A percentile compares a stretch with the other conserved stretches of the same genome.
phyloP scores from a whole-genome alignment of 176 grass and related monocot species.

The Elymus sibiricus region DNA sequence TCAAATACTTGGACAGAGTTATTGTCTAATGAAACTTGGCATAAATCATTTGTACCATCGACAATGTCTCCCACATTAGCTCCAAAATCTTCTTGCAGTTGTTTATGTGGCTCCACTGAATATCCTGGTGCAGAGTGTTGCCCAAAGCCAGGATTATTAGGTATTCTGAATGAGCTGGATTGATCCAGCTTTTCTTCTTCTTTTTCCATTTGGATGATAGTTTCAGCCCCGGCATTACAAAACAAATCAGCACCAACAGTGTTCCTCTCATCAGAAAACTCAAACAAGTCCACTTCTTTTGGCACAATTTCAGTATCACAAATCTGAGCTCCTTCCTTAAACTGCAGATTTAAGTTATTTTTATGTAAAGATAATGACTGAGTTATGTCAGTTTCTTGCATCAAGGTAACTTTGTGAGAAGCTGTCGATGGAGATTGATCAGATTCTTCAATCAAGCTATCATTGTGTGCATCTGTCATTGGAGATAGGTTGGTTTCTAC shows the following conservation, averaged over 20 bases:
- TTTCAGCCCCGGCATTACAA: conserved; percentile 30
- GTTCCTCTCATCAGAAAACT: conserved; percentile 46
- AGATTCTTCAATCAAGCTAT: conserved; percentile 27
- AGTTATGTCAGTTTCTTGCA: conserved; percentile 24
- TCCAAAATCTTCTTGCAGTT: conserved; percentile 47
- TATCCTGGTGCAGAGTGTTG: conserved; percentile 21
- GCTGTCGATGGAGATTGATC: conserved; percentile 14
- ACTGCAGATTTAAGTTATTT: conserved; percentile 35
- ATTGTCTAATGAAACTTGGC: conserved; percentile 45
- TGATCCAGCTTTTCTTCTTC: conserved; percentile 47
- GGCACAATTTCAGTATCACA: conserved; percentile 29
- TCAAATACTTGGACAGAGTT: conserved; percentile 69
- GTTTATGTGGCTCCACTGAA: conserved; percentile 40
- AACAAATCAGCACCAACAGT: conserved; percentile 10
- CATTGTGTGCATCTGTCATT: conserved; percentile 6
- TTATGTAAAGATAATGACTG: conserved; percentile 22
- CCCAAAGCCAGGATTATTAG: conserved; percentile 31
- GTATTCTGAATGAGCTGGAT: conserved; percentile 50
- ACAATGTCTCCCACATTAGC: conserved; percentile 24
- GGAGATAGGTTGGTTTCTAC: conserved; percentile 11
- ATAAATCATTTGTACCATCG: conserved; percentile 33
- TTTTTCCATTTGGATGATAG: conserved; percentile 39
- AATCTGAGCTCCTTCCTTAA: conserved; percentile 20
- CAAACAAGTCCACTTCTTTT: conserved; percentile 52
- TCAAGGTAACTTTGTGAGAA: conserved; percentile 24